Base-by-base conservation (phyloP, 225 moss, liverwort and hornwort species). In the Physcomitrium patens region DNA sequence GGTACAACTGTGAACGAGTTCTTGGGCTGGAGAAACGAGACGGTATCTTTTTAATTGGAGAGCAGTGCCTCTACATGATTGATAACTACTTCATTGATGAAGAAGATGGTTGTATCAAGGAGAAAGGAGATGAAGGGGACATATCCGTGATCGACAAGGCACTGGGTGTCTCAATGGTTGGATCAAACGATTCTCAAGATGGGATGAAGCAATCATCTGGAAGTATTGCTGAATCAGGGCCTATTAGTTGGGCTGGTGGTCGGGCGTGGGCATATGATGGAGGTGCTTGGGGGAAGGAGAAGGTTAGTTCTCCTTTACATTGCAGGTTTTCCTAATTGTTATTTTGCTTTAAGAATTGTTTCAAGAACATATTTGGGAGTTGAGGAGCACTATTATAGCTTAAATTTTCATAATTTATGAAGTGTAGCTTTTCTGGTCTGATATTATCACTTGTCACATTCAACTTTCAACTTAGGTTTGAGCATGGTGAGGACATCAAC, bases 1-100 rank as follows among this genome's bases (percentile, higher is more conserved):
- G 91, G 20, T 99, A 99, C 81, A 99, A 99, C 51, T 99, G 99
- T 82, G 93, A 99, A 82, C 90, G 95, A 65, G 99, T 99, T n/a
- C 83, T 93, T 55, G 99, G 93, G 41, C 91, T 99, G 57, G 99
- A 95, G 75, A 99, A 99, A 78, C 93, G 95, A 46, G 99, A 93
- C 76, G 95, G 95, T 20, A 91, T 99, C 76, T 99, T 99, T 83
- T 90, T 99, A 72, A 93, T 99, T 76, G 99, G 99, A 23, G 99
- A 99, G 74, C 91, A 89, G 22, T 95, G 89, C 65, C 84, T 99
- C 9, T 99, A 99, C 80, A 90, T 95, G 37, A 95, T 99, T 67
- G 95, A 99, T 60, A 90, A 95, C 68, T 99, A 91, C 74, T 92
- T 78, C 64, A 92, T 99, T 63, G 93, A 99, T 65, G 83, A 79